Percentiles rank a stretch among this genome's conserved stretches.
Evolutionary conservation across 1,284 basidiomycete species (phyloP).

Genomic region (Boletellus deceptivus): DNA sequence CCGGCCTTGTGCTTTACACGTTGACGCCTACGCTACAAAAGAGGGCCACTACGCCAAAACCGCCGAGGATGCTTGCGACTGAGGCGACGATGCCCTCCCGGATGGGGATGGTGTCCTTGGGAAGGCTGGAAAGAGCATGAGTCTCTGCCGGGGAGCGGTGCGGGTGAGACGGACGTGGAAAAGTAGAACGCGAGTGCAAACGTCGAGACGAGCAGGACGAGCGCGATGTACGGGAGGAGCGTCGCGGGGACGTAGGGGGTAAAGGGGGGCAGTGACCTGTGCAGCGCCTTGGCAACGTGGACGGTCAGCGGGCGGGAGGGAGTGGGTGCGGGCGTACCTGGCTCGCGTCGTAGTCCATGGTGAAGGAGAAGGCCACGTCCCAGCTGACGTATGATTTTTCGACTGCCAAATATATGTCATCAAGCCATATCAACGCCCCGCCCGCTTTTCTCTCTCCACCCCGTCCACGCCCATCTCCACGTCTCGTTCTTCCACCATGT

Average conservation of each 20-base stretch:
- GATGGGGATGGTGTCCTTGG: slow-evolving; percentile 65
- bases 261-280: slow-evolving; percentile 60
- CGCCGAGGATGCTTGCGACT: slow-evolving; percentile 74
- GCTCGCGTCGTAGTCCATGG: slow-evolving; percentile 44
- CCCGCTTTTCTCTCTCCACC: slow-evolving; percentile 2
- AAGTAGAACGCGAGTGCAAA: slow-evolving; percentile 86
- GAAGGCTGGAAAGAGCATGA: slow-evolving; percentile 49
- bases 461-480: not conserved
- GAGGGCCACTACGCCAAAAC: slow-evolving; percentile 82
- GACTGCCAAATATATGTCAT: slow-evolving; percentile 48
- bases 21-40: slow-evolving; percentile 87
- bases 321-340: slow-evolving; percentile 34
- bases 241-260: slow-evolving; percentile 62
- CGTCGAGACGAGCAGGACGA: slow-evolving; percentile 67
- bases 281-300: slow-evolving; percentile 42
- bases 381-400: slow-evolving; percentile 35
- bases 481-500: slow-evolving; percentile 46
- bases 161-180: slow-evolving; percentile 65
- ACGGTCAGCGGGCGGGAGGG: slow-evolving; percentile 3
- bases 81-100: slow-evolving; percentile 69
- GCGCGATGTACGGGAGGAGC: slow-evolving; percentile 71
- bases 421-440: slow-evolving; percentile 46
- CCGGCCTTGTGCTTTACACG: slow-evolving; percentile 48
- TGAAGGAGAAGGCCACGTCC: slow-evolving; percentile 10
- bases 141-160: slow-evolving; percentile 1